Base-by-base conservation (phyloP, 2,329 filamentous ascomycete species). In the Cadophora malorum region DNA sequence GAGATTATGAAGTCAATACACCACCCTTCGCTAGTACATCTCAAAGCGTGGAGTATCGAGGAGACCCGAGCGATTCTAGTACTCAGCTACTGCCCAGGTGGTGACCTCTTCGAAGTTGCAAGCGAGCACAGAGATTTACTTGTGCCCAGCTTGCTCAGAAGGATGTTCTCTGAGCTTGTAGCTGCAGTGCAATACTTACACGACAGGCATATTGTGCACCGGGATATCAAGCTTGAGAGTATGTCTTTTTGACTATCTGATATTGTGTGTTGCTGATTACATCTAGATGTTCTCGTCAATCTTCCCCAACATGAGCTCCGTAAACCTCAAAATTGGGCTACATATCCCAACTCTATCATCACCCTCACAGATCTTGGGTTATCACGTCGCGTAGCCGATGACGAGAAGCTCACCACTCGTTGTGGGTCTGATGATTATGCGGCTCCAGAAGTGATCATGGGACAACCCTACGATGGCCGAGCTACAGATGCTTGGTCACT, bases 191-290 rank as follows among this genome's bases (percentile, higher is more conserved):
- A 86, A 67, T 97, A 98, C 81, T 83, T 99, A 60, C 96, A 99
- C 79, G 83, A 88, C 64, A 84, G 92, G 74, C 90, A 88, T 73
- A 97, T 99, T 77, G 95, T 98, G 64, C 96, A 99, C 78, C 89
- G 96, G 69, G 96, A 99, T 79, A 96, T 99, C 80, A 99, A 99
- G 81, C 89, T 99, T 68, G 96, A 99, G 84, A 99, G 92, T 96
- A 86, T 81, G 90, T 84, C 69, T 72, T 64, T 64, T 61, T 23
- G 55, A 50, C 25, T 56, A 35, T 45, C 38, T 67, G 50, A 58
- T 71, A 71, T 64, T 60, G 31, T 63, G 16, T 65, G 58, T 23
- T 67, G 63, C 63, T 70, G 53, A 67, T 67, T 31, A 66, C 67
- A 49, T 67, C 58, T 69, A 96, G 93, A 98, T 79, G 93, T 97